A percentile compares a stretch with the other conserved stretches of the same genome.
These are phyloP conservation scores for Hyparrhenia diplandra DNA, from an alignment of 176 grass and related monocot genomes.

Conservation along the genomic window DNA sequence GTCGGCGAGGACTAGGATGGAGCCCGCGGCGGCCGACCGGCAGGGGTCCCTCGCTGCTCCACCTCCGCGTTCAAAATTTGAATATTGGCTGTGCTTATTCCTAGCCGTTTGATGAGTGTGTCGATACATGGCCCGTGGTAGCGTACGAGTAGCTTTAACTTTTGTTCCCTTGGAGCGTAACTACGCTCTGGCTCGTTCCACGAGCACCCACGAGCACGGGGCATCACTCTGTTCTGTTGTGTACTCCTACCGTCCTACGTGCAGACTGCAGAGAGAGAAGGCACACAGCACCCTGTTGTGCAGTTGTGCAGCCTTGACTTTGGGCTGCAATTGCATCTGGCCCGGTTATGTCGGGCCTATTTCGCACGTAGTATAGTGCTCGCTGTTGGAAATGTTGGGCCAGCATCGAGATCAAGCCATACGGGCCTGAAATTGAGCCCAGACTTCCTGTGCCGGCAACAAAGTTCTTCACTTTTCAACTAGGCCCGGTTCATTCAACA, in stretches of 20 bases:
- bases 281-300: too few species aligned
- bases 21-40: background rate
- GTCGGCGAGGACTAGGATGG: background rate
- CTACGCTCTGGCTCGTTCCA: background rate
- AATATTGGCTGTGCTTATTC: background rate
- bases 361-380: background rate
- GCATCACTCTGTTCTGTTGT: too few species aligned
- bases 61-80: constrained; percentile 21
- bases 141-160: background rate
- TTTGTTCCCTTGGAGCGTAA: background rate
- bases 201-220: background rate
- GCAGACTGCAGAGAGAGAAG: background rate
- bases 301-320: background rate
- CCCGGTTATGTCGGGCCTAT: background rate
- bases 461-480: background rate
- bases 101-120: constrained; percentile 25
- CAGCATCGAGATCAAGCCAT: background rate
- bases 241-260: too few species aligned
- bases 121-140: background rate
- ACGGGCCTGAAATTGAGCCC: background rate
- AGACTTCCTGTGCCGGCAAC: background rate
- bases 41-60: background rate
- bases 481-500: too few species aligned
- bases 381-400: background rate
- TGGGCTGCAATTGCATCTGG: background rate